Evolutionary conservation across 1,284 basidiomycete species (phyloP).

Genomic region (Ustilago loliicola): DNA sequence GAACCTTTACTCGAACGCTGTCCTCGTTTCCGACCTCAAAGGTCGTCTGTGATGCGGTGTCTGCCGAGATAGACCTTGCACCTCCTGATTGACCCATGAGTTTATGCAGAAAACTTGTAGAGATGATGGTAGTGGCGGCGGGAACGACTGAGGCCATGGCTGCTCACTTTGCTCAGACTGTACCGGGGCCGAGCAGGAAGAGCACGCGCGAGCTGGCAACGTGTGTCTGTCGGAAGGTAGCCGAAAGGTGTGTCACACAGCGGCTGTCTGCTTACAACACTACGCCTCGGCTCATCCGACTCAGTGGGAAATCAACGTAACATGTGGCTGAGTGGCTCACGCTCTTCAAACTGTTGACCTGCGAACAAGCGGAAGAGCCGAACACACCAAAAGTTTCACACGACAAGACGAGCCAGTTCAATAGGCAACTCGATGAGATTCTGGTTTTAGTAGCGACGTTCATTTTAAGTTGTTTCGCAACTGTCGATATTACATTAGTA

Average conservation of each 20-base stretch:
- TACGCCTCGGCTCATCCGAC: background rate
- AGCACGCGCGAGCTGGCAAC: no score
- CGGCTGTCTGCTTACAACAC: background rate
- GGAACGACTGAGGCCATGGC: background rate
- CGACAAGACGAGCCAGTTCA: background rate
- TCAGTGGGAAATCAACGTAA: background rate
- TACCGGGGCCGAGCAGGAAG: no score
- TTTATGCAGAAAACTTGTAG: background rate
- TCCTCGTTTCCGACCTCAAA: background rate
- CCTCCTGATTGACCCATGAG: background rate
- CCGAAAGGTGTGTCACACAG: background rate
- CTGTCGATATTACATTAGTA: slow-evolving; percentile 36
- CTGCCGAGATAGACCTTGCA: background rate
- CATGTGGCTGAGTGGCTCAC: no score
- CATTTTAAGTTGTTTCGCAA: slow-evolving; percentile 27
- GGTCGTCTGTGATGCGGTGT: background rate
- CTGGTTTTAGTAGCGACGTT: slow-evolving; percentile 1
- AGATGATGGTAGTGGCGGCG: background rate
- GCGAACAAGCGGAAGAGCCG: no score
- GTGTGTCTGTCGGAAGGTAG: background rate
- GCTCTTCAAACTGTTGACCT: no score
- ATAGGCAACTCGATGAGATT: background rate
- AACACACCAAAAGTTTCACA: background rate
- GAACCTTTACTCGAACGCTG: background rate
- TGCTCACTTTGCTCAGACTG: no score